A percentile compares a stretch with the other conserved stretches of the same genome.
Conservation (phyloP, 345 rosid genomes). For the Populus euphratica region DNA sequence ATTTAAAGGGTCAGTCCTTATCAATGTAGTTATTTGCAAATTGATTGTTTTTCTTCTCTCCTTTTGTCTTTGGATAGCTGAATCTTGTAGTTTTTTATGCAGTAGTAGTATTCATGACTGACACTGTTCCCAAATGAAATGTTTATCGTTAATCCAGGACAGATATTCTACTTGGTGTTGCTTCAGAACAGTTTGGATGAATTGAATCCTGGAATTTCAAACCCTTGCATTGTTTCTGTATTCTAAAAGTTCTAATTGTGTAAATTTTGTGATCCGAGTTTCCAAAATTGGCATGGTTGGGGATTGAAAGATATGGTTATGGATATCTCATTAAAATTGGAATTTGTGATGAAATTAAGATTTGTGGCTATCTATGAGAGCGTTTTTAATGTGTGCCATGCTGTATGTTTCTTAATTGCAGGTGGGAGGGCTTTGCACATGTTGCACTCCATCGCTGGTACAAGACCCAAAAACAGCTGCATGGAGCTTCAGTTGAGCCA, state of each 20-base stretch:
- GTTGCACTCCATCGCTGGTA: constrained; percentile 43
- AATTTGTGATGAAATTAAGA: not conserved
- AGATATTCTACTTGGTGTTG: not conserved
- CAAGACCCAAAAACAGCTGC: constrained; percentile 9
- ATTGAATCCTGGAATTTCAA: not conserved
- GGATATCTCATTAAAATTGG: not conserved
- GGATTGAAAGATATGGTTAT: not conserved
- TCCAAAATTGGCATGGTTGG: not conserved
- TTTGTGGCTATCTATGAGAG: not conserved
- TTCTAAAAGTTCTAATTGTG: not conserved
- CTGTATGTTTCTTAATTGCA: constrained; percentile 19
- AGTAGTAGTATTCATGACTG: not conserved
- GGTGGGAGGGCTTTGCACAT: constrained; percentile 67
- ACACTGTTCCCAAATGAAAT: not conserved
- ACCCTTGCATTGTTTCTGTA: not conserved
- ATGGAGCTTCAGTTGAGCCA: constrained; percentile 9
- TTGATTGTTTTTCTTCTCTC: no score
- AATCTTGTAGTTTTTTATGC: not conserved
- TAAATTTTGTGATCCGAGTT: not conserved
- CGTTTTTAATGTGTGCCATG: not conserved
- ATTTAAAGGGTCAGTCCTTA: not conserved
- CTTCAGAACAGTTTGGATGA: not conserved
- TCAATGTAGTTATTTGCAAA: not conserved
- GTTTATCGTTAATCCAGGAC: not conserved
- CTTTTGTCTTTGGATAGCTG: no score